Evolutionary conservation across 2,329 filamentous ascomycete species (phyloP).

Genomic region (Colletotrichum ledebouriae): DNA sequence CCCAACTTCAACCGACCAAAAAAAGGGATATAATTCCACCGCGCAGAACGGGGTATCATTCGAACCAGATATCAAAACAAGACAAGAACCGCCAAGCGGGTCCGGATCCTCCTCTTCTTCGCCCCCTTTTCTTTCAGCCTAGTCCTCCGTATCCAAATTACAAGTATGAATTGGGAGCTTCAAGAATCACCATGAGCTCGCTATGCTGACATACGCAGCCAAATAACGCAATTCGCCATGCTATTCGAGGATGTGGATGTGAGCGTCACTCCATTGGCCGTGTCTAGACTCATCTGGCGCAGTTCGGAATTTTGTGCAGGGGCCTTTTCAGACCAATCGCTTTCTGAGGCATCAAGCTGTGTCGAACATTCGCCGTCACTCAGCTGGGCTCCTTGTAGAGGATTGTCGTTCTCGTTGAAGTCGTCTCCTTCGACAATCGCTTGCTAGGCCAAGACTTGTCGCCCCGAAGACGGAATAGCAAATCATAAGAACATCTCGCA

Average conservation of each 20-base stretch:
- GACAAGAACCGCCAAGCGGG: neutral
- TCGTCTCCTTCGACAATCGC: too few relatives aligned
- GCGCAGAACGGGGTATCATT: slow-evolving; percentile 37
- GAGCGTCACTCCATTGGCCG: neutral
- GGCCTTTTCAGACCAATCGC: neutral
- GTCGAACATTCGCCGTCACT: too few relatives aligned
- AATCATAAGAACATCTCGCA: too few relatives aligned
- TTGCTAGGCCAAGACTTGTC: neutral
- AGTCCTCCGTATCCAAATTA: slow-evolving; percentile 31
- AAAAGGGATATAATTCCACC: slow-evolving; percentile 24
- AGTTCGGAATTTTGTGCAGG: too few relatives aligned
- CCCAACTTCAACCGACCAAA: neutral
- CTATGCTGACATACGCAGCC: slow-evolving; percentile 6
- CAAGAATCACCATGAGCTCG: neutral
- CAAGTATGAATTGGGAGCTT: slow-evolving; percentile 25
- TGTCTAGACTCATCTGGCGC: too few relatives aligned
- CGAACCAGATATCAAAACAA: slow-evolving; percentile 30
- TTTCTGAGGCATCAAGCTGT: too few relatives aligned
- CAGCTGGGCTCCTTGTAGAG: too few relatives aligned
- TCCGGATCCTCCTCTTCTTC: neutral
- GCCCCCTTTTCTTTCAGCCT: neutral
- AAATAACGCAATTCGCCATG: neutral
- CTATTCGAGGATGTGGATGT: neutral
- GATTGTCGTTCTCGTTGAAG: too few relatives aligned
- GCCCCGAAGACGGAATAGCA: neutral